These are phyloP conservation scores for Bipolaris cookei DNA, from an alignment of 2,329 filamentous ascomycete genomes.

Conservation along the genomic window DNA sequence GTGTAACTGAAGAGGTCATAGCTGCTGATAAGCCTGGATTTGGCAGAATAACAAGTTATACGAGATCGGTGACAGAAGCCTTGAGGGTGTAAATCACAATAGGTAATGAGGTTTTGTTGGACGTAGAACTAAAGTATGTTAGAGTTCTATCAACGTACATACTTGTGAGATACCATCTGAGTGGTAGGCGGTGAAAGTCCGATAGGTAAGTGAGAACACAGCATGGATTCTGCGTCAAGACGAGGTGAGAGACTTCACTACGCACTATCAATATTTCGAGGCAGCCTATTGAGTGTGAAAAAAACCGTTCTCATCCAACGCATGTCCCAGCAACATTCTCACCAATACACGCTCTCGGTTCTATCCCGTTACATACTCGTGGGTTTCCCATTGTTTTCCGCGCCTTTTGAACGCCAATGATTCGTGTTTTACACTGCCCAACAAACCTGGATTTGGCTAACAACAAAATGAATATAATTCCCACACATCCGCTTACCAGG, in stretches of 20 bases:
- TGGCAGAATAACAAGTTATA: background rate
- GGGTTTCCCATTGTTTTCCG: background rate
- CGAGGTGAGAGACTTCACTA: too few species aligned
- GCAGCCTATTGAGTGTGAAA: too few species aligned
- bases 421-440: background rate
- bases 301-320: background rate
- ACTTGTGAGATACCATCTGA: background rate
- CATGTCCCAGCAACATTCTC: background rate
- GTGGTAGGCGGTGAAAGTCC: background rate
- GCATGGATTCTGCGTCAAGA: too few species aligned
- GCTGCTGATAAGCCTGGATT: background rate
- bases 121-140: background rate
- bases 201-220: too few species aligned
- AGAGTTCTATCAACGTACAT: background rate
- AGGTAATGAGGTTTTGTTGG: background rate
- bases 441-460: background rate
- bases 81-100: too few species aligned
- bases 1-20: background rate
- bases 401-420: background rate
- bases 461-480: background rate
- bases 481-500: constrained; percentile 32
- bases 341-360: background rate
- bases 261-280: too few species aligned
- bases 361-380: background rate
- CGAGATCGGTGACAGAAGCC: background rate